These are phyloP conservation scores for Exophiala oligosperma DNA, from an alignment of 2,329 filamentous ascomycete species.

Conservation along the genomic window DNA sequence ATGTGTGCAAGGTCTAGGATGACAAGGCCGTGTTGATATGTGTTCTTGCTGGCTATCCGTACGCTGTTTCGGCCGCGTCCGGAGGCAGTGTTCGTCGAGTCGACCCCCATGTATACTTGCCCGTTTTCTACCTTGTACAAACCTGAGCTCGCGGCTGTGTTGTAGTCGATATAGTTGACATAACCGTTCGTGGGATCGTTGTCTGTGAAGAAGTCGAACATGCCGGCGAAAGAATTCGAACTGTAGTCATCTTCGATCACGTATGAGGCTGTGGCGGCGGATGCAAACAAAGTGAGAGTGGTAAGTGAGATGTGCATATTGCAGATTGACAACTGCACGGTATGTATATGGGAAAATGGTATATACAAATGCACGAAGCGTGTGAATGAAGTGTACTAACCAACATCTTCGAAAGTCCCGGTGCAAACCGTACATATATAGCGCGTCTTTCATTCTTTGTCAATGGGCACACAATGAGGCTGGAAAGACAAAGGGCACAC, in stretches of 20 bases:
- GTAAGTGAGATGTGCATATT: slow-evolving; percentile 20
- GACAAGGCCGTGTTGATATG: slow-evolving; percentile 67
- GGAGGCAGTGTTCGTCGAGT: slow-evolving; percentile 58
- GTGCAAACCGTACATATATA: slow-evolving; percentile 13
- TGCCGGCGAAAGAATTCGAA: slow-evolving; percentile 49
- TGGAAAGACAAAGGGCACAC: slow-evolving; percentile 12
- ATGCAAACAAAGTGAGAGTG: slow-evolving; percentile 13
- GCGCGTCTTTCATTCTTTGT: not conserved
- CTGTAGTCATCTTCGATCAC: slow-evolving; percentile 51
- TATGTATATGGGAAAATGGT: not conserved
- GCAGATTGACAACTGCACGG: not conserved
- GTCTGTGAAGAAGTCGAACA: slow-evolving; percentile 53
- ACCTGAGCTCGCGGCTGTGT: slow-evolving; percentile 55
- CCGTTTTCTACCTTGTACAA: slow-evolving; percentile 60
- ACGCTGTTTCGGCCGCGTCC: slow-evolving; percentile 66
- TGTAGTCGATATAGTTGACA: slow-evolving; percentile 66
- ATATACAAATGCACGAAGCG: not conserved
- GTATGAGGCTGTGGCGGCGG: slow-evolving; percentile 35
- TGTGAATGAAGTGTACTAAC: slow-evolving; percentile 3
- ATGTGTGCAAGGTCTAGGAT: slow-evolving; percentile 73
- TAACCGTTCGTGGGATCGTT: slow-evolving; percentile 73
- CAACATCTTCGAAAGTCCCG: slow-evolving; percentile 8
- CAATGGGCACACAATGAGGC: slow-evolving; percentile 10
- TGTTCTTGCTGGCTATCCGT: slow-evolving; percentile 65
- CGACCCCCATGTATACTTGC: slow-evolving; percentile 69